Percentiles rank a stretch among this genome's conserved stretches.
Conservation (phyloP, 495 filamentous ascomycete species). For the Penicillium coprophilum region DNA sequence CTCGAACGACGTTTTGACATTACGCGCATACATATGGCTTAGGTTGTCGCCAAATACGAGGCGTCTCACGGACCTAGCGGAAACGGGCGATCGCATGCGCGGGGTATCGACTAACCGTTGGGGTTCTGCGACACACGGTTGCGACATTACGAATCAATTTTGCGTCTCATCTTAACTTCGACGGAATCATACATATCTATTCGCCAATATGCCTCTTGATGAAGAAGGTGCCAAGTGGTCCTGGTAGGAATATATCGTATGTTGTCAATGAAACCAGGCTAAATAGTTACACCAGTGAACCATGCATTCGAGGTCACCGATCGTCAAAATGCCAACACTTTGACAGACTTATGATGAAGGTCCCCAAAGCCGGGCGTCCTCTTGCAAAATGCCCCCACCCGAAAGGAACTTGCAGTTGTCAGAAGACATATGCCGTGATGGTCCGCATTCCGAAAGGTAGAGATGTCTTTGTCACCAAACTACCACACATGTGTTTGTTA, state of each 20-base stretch:
- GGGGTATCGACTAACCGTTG: conserved; percentile 6
- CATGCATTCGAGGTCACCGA: conserved; percentile 83
- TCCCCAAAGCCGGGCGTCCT: conserved; percentile 78
- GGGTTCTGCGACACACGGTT: not conserved
- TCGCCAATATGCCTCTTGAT: conserved; percentile 46
- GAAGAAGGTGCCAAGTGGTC: conserved; percentile 53
- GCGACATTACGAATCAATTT: conserved; percentile 7
- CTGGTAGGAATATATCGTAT: conserved; percentile 36
- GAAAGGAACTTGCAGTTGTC: conserved; percentile 58
- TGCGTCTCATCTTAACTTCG: conserved; percentile 1
- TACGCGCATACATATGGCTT: conserved; percentile 9
- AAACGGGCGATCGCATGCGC: conserved; percentile 9
- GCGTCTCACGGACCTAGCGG: conserved; percentile 5
- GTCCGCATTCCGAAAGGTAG: conserved; percentile 52
- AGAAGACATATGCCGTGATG: conserved; percentile 52
- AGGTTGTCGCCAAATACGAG: not conserved
- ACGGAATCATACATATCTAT: not conserved
- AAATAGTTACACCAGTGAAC: conserved; percentile 53
- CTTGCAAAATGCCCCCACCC: conserved; percentile 75
- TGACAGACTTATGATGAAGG: conserved; percentile 71
- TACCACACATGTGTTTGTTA: conserved; percentile 4
- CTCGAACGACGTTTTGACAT: not conserved
- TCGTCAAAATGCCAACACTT: conserved; percentile 81
- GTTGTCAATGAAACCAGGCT: conserved; percentile 5
- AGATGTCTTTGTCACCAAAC: conserved; percentile 1